These are phyloP conservation scores for Tetradesmus lagerheimii DNA, from an alignment of 139 green algal genomes.

Conservation along the genomic window DNA sequence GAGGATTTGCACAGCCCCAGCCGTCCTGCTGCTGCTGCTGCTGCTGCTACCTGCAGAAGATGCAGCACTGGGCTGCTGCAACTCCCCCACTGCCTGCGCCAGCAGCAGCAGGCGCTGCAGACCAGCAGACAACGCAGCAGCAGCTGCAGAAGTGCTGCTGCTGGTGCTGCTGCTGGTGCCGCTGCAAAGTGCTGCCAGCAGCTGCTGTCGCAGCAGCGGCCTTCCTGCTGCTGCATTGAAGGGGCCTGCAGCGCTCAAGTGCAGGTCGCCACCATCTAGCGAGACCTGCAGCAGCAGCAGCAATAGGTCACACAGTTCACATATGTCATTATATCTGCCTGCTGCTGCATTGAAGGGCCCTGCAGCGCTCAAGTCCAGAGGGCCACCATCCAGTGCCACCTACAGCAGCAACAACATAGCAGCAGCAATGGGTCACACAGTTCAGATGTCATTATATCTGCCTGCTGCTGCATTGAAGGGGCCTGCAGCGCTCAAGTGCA, in stretches of 20 bases:
- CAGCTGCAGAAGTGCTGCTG: not conserved
- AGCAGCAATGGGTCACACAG: not conserved
- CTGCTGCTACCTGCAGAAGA: not conserved
- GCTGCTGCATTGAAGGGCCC: not conserved
- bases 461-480: not conserved
- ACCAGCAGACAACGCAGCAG: not conserved
- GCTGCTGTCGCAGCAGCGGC: not conserved
- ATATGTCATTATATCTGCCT: too few relatives aligned
- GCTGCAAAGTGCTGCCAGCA: not conserved
- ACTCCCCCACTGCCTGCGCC: not conserved
- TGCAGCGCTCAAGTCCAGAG: not conserved
- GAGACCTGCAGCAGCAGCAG: not conserved
- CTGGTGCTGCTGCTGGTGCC: not conserved
- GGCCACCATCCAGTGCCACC: not conserved
- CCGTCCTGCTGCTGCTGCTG: not conserved
- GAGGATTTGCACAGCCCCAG: constrained; percentile 8
- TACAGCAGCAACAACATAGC: not conserved
- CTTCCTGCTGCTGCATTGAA: not conserved
- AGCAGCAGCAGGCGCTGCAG: constrained; percentile 41
- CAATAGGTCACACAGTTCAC: too few relatives aligned
- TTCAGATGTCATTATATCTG: too few relatives aligned
- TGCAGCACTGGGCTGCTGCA: not conserved
- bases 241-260: too few relatives aligned
- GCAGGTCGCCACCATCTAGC: not conserved
- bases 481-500: not conserved